Conservation (phyloP, 2,329 filamentous ascomycete genomes). For the Fusarium heterosporum region DNA sequence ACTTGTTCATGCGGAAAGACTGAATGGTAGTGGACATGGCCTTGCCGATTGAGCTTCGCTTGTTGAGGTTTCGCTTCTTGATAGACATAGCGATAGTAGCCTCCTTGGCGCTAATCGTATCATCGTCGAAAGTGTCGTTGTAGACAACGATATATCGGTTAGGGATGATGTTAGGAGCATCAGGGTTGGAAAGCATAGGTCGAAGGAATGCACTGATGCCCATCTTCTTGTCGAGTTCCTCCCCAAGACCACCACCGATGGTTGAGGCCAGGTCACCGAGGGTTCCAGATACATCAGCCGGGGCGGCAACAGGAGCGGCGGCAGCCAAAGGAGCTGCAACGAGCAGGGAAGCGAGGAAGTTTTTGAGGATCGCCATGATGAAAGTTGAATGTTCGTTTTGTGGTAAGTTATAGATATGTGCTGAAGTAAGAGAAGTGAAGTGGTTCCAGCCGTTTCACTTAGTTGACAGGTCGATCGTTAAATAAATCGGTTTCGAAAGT, state of each 20-base stretch:
- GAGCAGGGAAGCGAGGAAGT: conserved; percentile 44
- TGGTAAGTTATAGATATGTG: conserved; percentile 23
- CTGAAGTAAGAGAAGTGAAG: conserved; percentile 43
- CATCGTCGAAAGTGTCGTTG: conserved; percentile 64
- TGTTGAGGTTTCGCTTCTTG: conserved; percentile 67
- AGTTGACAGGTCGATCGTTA: conserved; percentile 37
- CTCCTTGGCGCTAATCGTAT: conserved; percentile 63
- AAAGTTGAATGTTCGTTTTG: conserved; percentile 29
- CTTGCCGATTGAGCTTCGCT: conserved; percentile 61
- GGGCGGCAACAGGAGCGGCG: conserved; percentile 42
- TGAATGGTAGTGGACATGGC: conserved; percentile 61
- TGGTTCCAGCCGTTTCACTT: conserved; percentile 48
- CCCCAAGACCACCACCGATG: conserved; percentile 21
- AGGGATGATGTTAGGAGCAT: conserved; percentile 61
- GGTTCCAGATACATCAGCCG: conserved; percentile 18
- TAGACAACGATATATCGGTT: conserved; percentile 75
- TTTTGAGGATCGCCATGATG: conserved; percentile 46
- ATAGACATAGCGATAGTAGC: conserved; percentile 61
- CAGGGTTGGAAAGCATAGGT: conserved; percentile 61
- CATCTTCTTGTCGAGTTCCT: conserved; percentile 33
- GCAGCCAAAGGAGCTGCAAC: conserved; percentile 45
- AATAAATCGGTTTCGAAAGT: conserved; percentile 32
- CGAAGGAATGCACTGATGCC: conserved; percentile 49
- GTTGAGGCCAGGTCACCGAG: conserved; percentile 36
- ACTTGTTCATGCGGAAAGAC: conserved; percentile 60